Percentiles rank a stretch among this genome's conserved stretches.
phyloP scores from a whole-genome alignment of 2,329 filamentous ascomycete genomes.

The Ophiostoma piceae region DNA sequence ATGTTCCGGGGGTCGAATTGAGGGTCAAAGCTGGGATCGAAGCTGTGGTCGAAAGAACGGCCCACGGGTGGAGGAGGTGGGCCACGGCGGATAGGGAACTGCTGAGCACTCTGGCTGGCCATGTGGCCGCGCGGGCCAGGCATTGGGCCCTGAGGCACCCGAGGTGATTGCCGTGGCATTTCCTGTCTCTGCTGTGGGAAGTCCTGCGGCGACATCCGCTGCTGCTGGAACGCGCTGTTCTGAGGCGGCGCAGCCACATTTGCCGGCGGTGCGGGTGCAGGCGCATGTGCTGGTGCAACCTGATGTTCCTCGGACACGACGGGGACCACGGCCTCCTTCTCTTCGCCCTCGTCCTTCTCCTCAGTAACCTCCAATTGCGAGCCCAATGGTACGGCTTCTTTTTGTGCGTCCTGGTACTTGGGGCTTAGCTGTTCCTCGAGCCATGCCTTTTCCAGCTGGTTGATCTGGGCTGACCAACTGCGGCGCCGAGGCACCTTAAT shows the following conservation, averaged over 20 bases:
- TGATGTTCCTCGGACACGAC: neutral
- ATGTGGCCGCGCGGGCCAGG: neutral
- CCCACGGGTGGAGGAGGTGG: neutral
- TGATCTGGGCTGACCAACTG: constrained; percentile 48
- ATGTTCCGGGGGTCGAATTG: neutral
- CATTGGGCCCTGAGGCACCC: neutral
- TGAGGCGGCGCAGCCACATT: neutral
- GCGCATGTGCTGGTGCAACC: neutral
- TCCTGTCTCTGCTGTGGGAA: constrained; percentile 1
- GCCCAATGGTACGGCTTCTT: neutral
- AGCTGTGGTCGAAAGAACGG: neutral
- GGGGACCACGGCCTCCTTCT: neutral
- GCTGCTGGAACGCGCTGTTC: neutral
- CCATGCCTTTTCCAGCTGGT: constrained; percentile 37
- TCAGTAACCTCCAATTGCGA: neutral
- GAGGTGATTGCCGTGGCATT: neutral
- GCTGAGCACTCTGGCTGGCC: constrained; percentile 7
- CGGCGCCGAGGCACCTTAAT: constrained; percentile 42
- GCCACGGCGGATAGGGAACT: neutral
- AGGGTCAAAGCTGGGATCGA: constrained; percentile 1
- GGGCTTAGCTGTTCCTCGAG: constrained; percentile 30
- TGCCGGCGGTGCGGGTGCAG: neutral
- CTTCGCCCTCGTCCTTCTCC: neutral
- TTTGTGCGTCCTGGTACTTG: neutral
- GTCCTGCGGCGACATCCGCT: constrained; percentile 9